Percentiles rank a stretch among this genome's conserved stretches.
phyloP scores from a whole-genome alignment of 306 rosid species.

The Citrullus amarus region DNA sequence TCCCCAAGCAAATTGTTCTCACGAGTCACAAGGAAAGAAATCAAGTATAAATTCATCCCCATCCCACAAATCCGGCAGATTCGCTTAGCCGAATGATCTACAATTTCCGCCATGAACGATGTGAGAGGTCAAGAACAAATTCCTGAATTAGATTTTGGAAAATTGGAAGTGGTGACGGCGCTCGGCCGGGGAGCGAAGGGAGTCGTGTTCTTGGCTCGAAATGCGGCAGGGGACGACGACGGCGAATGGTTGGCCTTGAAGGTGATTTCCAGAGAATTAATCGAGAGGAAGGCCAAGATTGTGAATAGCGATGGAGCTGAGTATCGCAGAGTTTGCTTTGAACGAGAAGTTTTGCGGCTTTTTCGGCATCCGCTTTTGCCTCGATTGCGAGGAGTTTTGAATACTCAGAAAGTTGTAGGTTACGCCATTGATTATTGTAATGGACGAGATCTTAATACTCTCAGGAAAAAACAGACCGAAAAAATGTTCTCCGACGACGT shows the following conservation, averaged over 20 bases:
- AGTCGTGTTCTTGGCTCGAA: slow-evolving; percentile 49
- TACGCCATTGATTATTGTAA: slow-evolving; percentile 71
- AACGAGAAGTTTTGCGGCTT: slow-evolving; percentile 48
- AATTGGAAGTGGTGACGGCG: slow-evolving; percentile 42
- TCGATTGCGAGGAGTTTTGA: slow-evolving; percentile 39
- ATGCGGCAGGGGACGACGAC: neutral
- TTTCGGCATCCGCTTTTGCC: slow-evolving; percentile 68
- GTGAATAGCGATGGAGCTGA: slow-evolving; percentile 13
- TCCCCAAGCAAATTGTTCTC: neutral
- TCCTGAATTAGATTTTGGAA: slow-evolving; percentile 25
- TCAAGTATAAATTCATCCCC: neutral
- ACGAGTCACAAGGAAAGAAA: too few species aligned
- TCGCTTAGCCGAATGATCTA: neutral
- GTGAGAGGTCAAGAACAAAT: neutral
- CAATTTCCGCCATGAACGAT: slow-evolving; percentile 20
- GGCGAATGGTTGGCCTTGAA: slow-evolving; percentile 53
- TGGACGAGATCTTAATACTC: slow-evolving; percentile 62
- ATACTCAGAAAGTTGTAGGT: slow-evolving; percentile 42
- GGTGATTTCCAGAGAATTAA: slow-evolving; percentile 49
- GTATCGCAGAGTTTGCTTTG: slow-evolving; percentile 53
- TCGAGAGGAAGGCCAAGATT: slow-evolving; percentile 26
- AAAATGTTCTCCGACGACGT: slow-evolving; percentile 56
- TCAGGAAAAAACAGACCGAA: slow-evolving; percentile 52
- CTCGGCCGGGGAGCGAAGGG: slow-evolving; percentile 98
- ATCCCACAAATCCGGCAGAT: neutral